These are phyloP conservation scores for Globisporangium middletonii DNA, from an alignment of 352 stramenopile genomes.

Conservation along the genomic window DNA sequence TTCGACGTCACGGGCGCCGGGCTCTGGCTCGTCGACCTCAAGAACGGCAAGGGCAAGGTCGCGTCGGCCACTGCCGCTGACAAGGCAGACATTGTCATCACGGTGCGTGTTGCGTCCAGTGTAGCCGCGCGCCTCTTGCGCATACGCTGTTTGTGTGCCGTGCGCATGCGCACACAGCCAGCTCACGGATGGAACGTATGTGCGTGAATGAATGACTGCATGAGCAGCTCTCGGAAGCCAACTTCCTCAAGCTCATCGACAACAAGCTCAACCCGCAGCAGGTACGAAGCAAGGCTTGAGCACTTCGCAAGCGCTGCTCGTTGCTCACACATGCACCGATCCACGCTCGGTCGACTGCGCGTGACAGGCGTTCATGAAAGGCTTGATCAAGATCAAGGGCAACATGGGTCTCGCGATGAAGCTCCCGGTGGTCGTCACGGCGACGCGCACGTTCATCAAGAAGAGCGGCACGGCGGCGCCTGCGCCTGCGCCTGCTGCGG, in stretches of 20 bases:
- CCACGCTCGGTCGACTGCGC: background rate
- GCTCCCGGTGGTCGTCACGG: slow-evolving; percentile 86
- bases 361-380: slow-evolving; percentile 88
- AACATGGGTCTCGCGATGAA: slow-evolving; percentile 95
- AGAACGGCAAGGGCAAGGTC: slow-evolving; percentile 68
- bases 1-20: slow-evolving; percentile 67
- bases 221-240: slow-evolving; percentile 53
- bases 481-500: slow-evolving; percentile 14
- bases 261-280: slow-evolving; percentile 91
- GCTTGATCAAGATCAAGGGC: slow-evolving; percentile 93
- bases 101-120: slow-evolving; percentile 13
- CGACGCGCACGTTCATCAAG: slow-evolving; percentile 76
- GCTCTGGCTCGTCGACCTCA: slow-evolving; percentile 73
- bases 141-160: background rate
- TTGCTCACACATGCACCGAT: background rate
- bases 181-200: background rate
- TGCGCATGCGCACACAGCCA: no score
- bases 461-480: slow-evolving; percentile 32
- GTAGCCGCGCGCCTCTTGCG: no score
- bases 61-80: slow-evolving; percentile 30
- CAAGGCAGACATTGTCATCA: slow-evolving; percentile 76
- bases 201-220: background rate
- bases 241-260: slow-evolving; percentile 73
- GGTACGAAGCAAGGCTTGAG: background rate
- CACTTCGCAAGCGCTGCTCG: background rate